Evolutionary conservation across 1,139 yeast genomes (phyloP).

Genomic region (Magnusiomyces fungicola): DNA sequence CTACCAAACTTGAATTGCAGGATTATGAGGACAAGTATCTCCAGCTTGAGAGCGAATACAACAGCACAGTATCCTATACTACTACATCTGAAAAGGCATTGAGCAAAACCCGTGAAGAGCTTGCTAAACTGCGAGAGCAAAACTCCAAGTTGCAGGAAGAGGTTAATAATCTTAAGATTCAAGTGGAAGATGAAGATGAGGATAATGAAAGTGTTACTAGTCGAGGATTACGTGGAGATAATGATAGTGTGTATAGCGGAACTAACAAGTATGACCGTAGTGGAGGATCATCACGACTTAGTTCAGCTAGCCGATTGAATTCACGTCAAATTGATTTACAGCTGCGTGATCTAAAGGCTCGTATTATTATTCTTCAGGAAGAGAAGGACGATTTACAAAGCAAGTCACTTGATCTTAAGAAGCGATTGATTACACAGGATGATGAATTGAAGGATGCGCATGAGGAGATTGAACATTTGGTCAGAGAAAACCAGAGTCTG

Average conservation of each 20-base stretch:
- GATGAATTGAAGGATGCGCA: slow-evolving; percentile 26
- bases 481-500: slow-evolving; percentile 17
- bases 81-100: slow-evolving; percentile 71
- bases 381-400: slow-evolving; percentile 77
- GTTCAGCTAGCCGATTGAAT: slow-evolving; percentile 19
- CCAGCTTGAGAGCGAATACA: slow-evolving; percentile 48
- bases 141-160: slow-evolving; percentile 55
- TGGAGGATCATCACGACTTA: slow-evolving; percentile 9
- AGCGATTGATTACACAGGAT: slow-evolving; percentile 29
- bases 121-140: slow-evolving; percentile 49
- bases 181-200: slow-evolving; percentile 37
- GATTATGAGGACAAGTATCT: background rate
- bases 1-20: background rate
- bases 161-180: slow-evolving; percentile 53
- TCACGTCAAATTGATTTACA: slow-evolving; percentile 70
- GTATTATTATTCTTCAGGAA: slow-evolving; percentile 68
- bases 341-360: slow-evolving; percentile 78
- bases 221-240: slow-evolving; percentile 11
- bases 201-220: slow-evolving; percentile 21
- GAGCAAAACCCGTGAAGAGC: slow-evolving; percentile 63
- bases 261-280: slow-evolving; percentile 3
- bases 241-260: slow-evolving; percentile 9
- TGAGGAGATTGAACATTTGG: slow-evolving; percentile 19
- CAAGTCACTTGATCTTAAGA: slow-evolving; percentile 28
- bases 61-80: slow-evolving; percentile 63